Base-by-base conservation (phyloP, 768 basidiomycete genomes). In the Leccinum aurantiacum region DNA sequence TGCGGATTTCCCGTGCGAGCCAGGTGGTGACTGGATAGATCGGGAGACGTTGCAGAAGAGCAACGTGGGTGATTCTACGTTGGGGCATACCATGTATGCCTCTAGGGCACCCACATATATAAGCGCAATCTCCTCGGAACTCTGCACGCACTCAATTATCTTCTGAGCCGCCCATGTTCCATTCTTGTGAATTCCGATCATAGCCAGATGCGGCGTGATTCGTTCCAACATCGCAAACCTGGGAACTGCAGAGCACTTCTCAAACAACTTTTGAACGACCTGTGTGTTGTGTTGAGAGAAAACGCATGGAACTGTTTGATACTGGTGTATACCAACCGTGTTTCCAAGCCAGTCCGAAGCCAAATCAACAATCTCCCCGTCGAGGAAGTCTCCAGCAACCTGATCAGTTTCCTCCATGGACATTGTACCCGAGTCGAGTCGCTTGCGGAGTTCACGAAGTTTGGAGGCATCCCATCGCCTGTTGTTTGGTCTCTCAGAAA, bases 151-250 rank as follows among this genome's bases (percentile, higher is more conserved):
- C 76, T 98, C 95, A 60, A 98, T 98, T 70, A 97, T 94, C 82
- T 98, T 98, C 76, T 99, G 97, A 3, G 95, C 95, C 3, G 96
- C 96, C 97, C 97, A 98, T 1, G 97, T 99, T 29, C 97, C 97
- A 65, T 99, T 98, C 80, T 98, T 98, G 81, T 99, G 97, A 58
- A 96, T 95, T 27, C 97, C 97, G 64, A 98, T 97, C 86, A 93
- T 92, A 24, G 96, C 96, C 44, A 99, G 79, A 71, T 96, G 91
- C 52, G 97, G 97, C 4, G 87, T 84, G 62, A 98, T 89, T 53
- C 95, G 88, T 67, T 98, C 95, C 57, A 99, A 79, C 91, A 99
- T 95, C 15, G 88, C 87, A 63, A 93, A 83, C 65, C 95, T 82
- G 33, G 94, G 88, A 3, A 69, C 76, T 41, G 86, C 75, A 14